A percentile compares a stretch with the other conserved stretches of the same genome.
Evolutionary conservation across 352 stramenopile species (phyloP).

Genomic region (Globisporangium emineosum): DNA sequence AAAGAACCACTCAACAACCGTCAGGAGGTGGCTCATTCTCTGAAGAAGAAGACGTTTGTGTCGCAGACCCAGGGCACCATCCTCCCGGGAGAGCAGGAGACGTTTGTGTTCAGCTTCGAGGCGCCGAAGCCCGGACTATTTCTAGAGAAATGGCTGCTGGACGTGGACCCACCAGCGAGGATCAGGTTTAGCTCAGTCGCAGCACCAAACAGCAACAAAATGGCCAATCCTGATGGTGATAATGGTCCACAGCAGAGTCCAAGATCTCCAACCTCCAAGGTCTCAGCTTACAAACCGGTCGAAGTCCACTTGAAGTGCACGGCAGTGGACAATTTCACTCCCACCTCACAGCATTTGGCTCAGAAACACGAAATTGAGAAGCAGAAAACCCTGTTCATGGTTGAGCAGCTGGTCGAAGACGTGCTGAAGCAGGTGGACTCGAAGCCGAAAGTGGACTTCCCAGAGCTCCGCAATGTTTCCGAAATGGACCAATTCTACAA

Average conservation of each 20-base stretch:
- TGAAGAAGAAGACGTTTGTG: conserved; percentile 34
- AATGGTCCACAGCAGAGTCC: not conserved
- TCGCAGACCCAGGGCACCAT: conserved; percentile 41
- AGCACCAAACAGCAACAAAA: not conserved
- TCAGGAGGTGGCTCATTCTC: conserved; percentile 12
- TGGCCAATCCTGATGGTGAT: not conserved
- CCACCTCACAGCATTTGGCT: conserved; percentile 23
- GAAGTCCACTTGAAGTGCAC: conserved; percentile 51
- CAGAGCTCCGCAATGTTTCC: conserved; percentile 30
- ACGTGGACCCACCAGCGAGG: conserved; percentile 43
- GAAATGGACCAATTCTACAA: conserved; percentile 6
- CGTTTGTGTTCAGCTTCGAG: conserved; percentile 62
- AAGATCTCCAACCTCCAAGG: not conserved
- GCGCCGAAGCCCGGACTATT: conserved; percentile 45
- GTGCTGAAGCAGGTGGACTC: conserved; percentile 41
- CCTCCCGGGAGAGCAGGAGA: conserved; percentile 46
- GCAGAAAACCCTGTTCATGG: conserved; percentile 38
- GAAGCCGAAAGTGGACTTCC: conserved; percentile 20
- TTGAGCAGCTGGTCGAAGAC: conserved; percentile 53
- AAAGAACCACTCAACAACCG: not conserved
- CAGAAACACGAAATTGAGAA: conserved; percentile 19
- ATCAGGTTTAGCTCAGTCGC: conserved; percentile 1
- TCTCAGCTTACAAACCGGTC: conserved; percentile 7
- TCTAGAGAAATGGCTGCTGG: conserved; percentile 70
- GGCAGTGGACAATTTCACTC: conserved; percentile 58